Conservation (phyloP, 2,329 filamentous ascomycete genomes). For the Pseudocercospora ulei region DNA sequence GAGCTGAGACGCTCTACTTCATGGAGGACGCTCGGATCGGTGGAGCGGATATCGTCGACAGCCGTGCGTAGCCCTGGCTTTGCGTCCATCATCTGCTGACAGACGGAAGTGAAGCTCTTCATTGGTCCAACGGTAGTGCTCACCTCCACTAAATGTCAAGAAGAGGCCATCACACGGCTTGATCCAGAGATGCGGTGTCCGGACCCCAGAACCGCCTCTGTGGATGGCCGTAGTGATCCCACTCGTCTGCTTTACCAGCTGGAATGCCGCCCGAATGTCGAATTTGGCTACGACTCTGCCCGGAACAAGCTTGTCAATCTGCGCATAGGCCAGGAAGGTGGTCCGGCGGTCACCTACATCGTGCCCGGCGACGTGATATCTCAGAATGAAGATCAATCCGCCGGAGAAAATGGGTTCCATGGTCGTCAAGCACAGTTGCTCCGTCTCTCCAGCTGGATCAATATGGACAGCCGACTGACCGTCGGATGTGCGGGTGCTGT, state of each 20-base stretch:
- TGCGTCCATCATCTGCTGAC: conserved; percentile 9
- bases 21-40: conserved; percentile 65
- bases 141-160: conserved; percentile 48
- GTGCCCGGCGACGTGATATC: conserved; percentile 48
- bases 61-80: conserved; percentile 33
- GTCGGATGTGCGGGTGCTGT: conserved; percentile 82
- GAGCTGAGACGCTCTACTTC: conserved; percentile 60
- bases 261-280: conserved; percentile 58
- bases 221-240: conserved; percentile 35
- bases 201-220: conserved; percentile 18
- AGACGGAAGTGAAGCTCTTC: conserved; percentile 49
- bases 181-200: conserved; percentile 36
- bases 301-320: conserved; percentile 56
- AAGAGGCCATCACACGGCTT: conserved; percentile 40
- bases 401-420: conserved; percentile 33
- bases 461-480: conserved; percentile 63
- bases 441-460: conserved; percentile 58
- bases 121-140: conserved; percentile 54
- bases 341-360: conserved; percentile 48
- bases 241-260: conserved; percentile 52
- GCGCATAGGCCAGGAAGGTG: conserved; percentile 43
- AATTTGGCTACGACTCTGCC: conserved; percentile 61
- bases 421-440: conserved; percentile 55
- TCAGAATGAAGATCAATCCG: conserved; percentile 31
- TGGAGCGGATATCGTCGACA: conserved; percentile 52